A percentile compares a stretch with the other conserved stretches of the same genome.
These are phyloP conservation scores for Hypomontagnella monticulosa DNA, from an alignment of 495 filamentous ascomycete species.

Conservation along the genomic window DNA sequence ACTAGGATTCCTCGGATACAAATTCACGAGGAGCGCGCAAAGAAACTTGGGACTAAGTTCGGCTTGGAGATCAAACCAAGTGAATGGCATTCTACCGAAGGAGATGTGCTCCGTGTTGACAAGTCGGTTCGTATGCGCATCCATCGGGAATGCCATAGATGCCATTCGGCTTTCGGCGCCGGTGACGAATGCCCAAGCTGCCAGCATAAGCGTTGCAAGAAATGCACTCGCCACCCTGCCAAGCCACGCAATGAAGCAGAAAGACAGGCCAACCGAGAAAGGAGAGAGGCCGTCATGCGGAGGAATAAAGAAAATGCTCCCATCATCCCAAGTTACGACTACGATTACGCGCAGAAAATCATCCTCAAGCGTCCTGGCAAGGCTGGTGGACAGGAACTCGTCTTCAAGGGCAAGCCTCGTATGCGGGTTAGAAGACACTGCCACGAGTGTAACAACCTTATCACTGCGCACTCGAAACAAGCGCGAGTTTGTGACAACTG, in stretches of 20 bases:
- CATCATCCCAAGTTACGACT: slow-evolving; percentile 61
- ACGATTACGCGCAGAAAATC: slow-evolving; percentile 53
- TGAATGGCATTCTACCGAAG: slow-evolving; percentile 70
- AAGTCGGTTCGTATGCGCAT: slow-evolving; percentile 93
- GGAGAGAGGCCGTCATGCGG: slow-evolving; percentile 55
- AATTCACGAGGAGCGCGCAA: slow-evolving; percentile 73
- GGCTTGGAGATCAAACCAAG: slow-evolving; percentile 73
- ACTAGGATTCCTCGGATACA: slow-evolving; percentile 57
- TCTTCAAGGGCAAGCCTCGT: slow-evolving; percentile 67
- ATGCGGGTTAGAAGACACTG: slow-evolving; percentile 81
- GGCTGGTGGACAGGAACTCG: slow-evolving; percentile 74
- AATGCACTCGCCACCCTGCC: slow-evolving; percentile 76
- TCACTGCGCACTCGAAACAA: slow-evolving; percentile 61
- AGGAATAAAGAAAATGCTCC: slow-evolving; percentile 59
- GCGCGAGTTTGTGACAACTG: slow-evolving; percentile 75
- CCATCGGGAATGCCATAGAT: slow-evolving; percentile 82
- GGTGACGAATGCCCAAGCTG: slow-evolving; percentile 77
- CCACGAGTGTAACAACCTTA: slow-evolving; percentile 75
- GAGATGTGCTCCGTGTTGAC: slow-evolving; percentile 75
- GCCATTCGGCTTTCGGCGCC: slow-evolving; percentile 74
- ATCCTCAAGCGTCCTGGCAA: slow-evolving; percentile 70
- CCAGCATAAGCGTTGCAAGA: slow-evolving; percentile 79
- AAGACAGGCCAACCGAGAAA: slow-evolving; percentile 58
- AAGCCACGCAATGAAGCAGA: slow-evolving; percentile 60
- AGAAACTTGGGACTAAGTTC: slow-evolving; percentile 77